Percentiles rank a stretch among this genome's conserved stretches.
These are phyloP conservation scores for Boeremia lycopersici DNA, from an alignment of 2,329 filamentous ascomycete species.

Conservation along the genomic window DNA sequence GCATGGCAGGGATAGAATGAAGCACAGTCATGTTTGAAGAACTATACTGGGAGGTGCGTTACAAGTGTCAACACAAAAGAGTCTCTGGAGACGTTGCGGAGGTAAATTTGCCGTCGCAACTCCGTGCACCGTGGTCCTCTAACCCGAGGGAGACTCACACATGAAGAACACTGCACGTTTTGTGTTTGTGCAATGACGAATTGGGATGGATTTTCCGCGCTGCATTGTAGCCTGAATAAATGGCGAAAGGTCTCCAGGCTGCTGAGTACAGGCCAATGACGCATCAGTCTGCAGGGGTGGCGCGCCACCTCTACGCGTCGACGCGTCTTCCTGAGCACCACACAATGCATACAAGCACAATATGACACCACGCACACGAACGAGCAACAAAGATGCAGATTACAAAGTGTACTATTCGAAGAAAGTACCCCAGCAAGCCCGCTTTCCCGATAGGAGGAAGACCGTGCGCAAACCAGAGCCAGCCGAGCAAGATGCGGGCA, in stretches of 20 bases:
- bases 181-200: too few species aligned
- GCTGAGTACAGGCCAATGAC: not conserved
- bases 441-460: constrained; percentile 39
- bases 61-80: not conserved
- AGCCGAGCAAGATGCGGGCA: constrained; percentile 19
- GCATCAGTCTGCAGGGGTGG: not conserved
- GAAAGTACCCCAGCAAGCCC: constrained; percentile 35
- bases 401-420: constrained; percentile 42
- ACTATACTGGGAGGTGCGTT: not conserved
- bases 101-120: constrained; percentile 1
- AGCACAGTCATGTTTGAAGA: not conserved
- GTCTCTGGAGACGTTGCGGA: not conserved
- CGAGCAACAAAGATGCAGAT: constrained; percentile 30
- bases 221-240: too few species aligned
- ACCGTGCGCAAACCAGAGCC: constrained; percentile 30
- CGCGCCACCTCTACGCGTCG: constrained; percentile 12
- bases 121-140: not conserved
- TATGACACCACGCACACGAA: constrained; percentile 40
- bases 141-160: not conserved
- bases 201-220: too few species aligned
- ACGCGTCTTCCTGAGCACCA: constrained; percentile 10
- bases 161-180: too few species aligned
- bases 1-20: not conserved
- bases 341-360: constrained; percentile 4
- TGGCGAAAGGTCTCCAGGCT: not conserved